Evolutionary conservation across 805 yeast genomes (phyloP), one percentile per base, ranked within the genome.

Genomic region (Gaillardinia entomophila): DNA sequence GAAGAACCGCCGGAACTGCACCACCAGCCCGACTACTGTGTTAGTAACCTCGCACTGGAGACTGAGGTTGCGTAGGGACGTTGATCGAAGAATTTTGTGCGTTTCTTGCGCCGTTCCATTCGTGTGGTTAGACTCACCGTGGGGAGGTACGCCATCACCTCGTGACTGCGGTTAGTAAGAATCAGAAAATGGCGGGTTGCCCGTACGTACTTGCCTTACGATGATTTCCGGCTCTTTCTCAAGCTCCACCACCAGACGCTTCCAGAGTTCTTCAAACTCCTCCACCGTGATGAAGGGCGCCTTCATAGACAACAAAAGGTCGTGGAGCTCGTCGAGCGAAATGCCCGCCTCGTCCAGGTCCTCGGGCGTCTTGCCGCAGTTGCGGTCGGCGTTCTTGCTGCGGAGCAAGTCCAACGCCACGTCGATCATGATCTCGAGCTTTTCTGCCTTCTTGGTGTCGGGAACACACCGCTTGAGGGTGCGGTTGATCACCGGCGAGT

Each of bases 241-340:
- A 41, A 86, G 67, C 45, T 77, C 80, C 23, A 62, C 52, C 2
- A 78, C 49, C n/a, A 80, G 80, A 45, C 75, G 72, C 16, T 51
- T 49, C 95, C 95, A 87, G 37, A 83, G 66, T 37, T 76, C 82
- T 43, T 82, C 81, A 53, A 82, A 84, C 41, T 85, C 92, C 23
- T 75, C 77, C 34, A 67, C 73, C 1, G 70, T 55, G 34, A 70
- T 71, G 32, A 65, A 63, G 2, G 68, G 68, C 6, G 73, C 74
- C 41, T 66, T 65, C 56, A 66, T 55, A 16, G 57, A 43, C 30
- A 64, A 53, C 38, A 79, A 68, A 30, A 77, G 62, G 30, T 73
- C 71, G 45, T 75, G 76, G 23, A 79, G 55, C 28, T 75, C 82
- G 2, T 47, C 55, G 27, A 66, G 54, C 3, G 61, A 46, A 24